phyloP scores from a whole-genome alignment of 2,329 filamentous ascomycete genomes.

The Hortaea werneckii region DNA sequence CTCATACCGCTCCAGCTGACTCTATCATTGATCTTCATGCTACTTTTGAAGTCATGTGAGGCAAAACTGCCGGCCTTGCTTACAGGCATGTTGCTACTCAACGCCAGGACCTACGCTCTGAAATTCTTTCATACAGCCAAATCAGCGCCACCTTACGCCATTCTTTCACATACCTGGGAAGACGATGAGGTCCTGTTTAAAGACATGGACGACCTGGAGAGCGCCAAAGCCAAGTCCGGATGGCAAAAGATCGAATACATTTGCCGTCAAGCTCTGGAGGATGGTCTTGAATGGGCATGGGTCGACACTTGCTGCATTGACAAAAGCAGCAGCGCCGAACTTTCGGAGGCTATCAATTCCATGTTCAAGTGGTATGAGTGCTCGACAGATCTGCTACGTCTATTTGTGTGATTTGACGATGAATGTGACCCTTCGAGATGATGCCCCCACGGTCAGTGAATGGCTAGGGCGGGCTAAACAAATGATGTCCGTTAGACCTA shows the following conservation, averaged over 20 bases:
- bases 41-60: no score
- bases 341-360: slow-evolving; percentile 12
- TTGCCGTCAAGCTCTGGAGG: slow-evolving; percentile 4
- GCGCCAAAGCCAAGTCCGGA: slow-evolving; percentile 1
- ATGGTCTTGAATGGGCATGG: slow-evolving; percentile 9
- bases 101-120: not conserved
- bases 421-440: not conserved
- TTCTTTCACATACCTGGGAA: slow-evolving; percentile 10
- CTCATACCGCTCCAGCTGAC: not conserved
- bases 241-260: slow-evolving; percentile 5
- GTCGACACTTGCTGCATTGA: slow-evolving; percentile 17
- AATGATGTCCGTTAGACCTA: not conserved
- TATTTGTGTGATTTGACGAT: slow-evolving; percentile 8
- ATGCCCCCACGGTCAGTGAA: not conserved
- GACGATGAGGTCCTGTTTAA: slow-evolving; percentile 8
- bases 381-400: slow-evolving; percentile 10
- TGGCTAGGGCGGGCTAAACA: not conserved
- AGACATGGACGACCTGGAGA: slow-evolving; percentile 1
- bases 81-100: not conserved
- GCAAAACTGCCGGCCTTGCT: not conserved
- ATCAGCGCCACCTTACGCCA: slow-evolving; percentile 5
- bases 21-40: no score
- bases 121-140: not conserved
- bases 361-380: slow-evolving; percentile 15
- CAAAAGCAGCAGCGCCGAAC: slow-evolving; percentile 10